Evolutionary conservation across 805 yeast genomes (phyloP).

Genomic region (Candida coleopterorum): DNA sequence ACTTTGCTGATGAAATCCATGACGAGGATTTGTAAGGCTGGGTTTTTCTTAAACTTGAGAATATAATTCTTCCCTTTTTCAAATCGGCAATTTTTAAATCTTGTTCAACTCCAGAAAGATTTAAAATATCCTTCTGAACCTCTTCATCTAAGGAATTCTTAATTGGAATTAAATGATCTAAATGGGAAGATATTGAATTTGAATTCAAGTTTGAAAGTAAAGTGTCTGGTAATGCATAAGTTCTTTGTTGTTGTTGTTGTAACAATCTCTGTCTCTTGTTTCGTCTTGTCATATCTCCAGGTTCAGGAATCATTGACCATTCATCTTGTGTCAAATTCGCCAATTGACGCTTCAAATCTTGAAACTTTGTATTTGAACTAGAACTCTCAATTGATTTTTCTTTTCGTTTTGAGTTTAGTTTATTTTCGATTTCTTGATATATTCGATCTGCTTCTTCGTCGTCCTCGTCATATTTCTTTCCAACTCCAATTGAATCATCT

Average conservation of each 20-base stretch:
- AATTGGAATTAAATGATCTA: slow-evolving; percentile 35
- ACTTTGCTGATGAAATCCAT: slow-evolving; percentile 82
- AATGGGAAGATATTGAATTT: slow-evolving; percentile 48
- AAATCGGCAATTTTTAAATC: slow-evolving; percentile 9
- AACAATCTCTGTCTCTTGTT: slow-evolving; percentile 69
- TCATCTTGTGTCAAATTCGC: slow-evolving; percentile 57
- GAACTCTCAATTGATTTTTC: slow-evolving; percentile 9
- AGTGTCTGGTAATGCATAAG: slow-evolving; percentile 80
- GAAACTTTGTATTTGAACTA: slow-evolving; percentile 41
- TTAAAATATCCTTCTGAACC: slow-evolving; percentile 18
- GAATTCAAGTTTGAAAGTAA: slow-evolving; percentile 27
- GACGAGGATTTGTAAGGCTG: slow-evolving; percentile 71
- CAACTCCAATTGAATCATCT: slow-evolving; percentile 16
- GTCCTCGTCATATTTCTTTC: slow-evolving; percentile 36
- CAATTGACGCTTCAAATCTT: slow-evolving; percentile 63
- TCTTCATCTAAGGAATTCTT: slow-evolving; percentile 10
- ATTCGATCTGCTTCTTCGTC: slow-evolving; percentile 77
- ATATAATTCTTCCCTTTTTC: slow-evolving; percentile 47
- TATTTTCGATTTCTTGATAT: slow-evolving; percentile 62
- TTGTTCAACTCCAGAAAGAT: slow-evolving; percentile 6
- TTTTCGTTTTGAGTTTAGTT: slow-evolving; percentile 21
- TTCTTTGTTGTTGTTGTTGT: slow-evolving; percentile 59
- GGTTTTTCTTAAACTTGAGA: slow-evolving; percentile 63
- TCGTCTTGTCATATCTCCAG: slow-evolving; percentile 76
- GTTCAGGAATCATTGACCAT: slow-evolving; percentile 84